Conservation (phyloP, 805 yeast species). For the Candida rishiriensis region DNA sequence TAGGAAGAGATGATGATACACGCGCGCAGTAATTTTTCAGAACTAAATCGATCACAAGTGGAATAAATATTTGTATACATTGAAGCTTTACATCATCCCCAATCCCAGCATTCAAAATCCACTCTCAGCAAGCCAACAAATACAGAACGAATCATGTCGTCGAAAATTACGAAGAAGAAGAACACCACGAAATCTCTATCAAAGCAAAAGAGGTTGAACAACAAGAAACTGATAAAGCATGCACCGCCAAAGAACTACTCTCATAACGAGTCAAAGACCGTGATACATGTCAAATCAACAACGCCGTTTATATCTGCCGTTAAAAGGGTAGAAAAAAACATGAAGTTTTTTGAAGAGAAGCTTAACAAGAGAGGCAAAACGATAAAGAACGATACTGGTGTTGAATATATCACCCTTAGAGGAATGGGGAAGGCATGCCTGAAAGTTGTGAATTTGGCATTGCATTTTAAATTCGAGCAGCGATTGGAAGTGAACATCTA, state of each 20-base stretch:
- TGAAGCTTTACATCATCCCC: no score
- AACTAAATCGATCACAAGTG: no score
- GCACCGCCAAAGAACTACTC: constrained; percentile 44
- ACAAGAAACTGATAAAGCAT: constrained; percentile 47
- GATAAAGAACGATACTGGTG: constrained; percentile 16
- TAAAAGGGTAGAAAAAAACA: constrained; percentile 54
- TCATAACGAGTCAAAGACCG: constrained; percentile 41
- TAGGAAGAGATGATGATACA: no score
- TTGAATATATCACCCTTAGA: constrained; percentile 46
- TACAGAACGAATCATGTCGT: no score
- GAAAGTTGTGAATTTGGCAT: constrained; percentile 57
- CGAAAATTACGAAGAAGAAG: no score
- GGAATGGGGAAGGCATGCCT: constrained; percentile 78
- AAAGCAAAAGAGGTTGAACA: constrained; percentile 12
- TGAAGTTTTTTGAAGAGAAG: constrained; percentile 32
- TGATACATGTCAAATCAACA: constrained; percentile 55
- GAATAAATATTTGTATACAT: no score
- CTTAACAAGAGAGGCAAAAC: constrained; percentile 39
- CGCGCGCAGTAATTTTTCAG: no score
- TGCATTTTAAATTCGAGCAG: constrained; percentile 49
- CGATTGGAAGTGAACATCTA: constrained; percentile 51
- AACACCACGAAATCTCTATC: background rate
- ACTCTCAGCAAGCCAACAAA: no score
- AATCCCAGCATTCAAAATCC: no score
- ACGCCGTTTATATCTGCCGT: constrained; percentile 75